Base-by-base conservation (phyloP, 108 stramenopile species). In the Pseudonitzschia delicatissima region DNA sequence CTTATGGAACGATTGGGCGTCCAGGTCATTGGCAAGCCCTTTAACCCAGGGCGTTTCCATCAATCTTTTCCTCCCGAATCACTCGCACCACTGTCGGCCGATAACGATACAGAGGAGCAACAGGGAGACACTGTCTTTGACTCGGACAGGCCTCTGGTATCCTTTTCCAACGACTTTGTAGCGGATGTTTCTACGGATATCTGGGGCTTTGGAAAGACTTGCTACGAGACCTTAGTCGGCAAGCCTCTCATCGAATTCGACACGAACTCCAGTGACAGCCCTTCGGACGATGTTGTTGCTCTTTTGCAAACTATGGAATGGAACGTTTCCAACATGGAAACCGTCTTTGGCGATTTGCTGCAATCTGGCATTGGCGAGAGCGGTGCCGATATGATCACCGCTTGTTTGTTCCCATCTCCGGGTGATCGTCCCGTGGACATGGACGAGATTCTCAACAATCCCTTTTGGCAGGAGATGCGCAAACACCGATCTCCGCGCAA, bases 161-260 rank as follows among this genome's bases (percentile, higher is more conserved):
- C 77, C 11, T 72, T 79, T 48, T 35, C n/a, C 39, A 58, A 47
- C 6, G 37, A 68, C 12, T 32, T 85, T 23, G 39, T 55, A 25
- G 73, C 86, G 18, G 49, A 53, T 17, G 73, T 76, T 20, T 66
- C 88, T 23, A 72, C 85, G 32, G 92, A 93, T 58, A 67, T 82
- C 49, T 93, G 92, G 92, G 81, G 72, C 15, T 90, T 89, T 62
- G 92, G 92, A 35, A 88, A 88, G 62, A 62, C 90, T 64, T 62
- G 83, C 45, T 93, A 82, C 57, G 92, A 93, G 71, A 79, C 81
- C 3, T 66, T 93, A 36, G 80, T 85, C 26, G 92, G 92, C 26
- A 77, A 82, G 52, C 80, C 87, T 18, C 58, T 93, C 66, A 73
- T 90, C 4, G 50, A 66, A 42, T 60, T 77, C 52, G 82, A 85